phyloP scores from a whole-genome alignment of 2,329 filamentous ascomycete species.

The Aureobasidium uvarum region DNA sequence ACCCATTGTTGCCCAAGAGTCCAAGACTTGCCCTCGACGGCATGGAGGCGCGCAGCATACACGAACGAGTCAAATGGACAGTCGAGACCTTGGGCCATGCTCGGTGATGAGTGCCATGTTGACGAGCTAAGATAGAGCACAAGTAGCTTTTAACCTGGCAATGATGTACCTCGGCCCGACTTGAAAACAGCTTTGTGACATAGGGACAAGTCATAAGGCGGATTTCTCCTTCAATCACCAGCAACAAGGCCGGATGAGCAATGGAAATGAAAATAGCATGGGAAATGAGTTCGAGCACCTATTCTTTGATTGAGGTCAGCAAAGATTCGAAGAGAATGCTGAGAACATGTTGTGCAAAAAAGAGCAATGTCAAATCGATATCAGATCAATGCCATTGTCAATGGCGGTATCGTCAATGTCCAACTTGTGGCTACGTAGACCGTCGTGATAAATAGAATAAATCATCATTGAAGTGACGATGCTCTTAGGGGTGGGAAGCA shows the following conservation, averaged over 20 bases:
- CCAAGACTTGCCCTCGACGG: neutral
- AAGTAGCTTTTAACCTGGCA: no score
- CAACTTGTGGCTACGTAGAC: constrained; percentile 43
- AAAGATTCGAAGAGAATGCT: neutral
- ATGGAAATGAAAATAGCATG: neutral
- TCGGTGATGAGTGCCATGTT: neutral
- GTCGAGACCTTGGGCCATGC: no score
- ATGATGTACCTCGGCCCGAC: no score
- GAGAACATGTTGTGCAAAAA: neutral
- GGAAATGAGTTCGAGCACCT: neutral
- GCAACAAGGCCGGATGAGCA: neutral
- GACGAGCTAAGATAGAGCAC: no score
- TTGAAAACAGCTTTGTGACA: no score
- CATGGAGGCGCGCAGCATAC: neutral
- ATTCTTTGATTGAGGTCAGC: neutral
- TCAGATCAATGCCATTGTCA: constrained; percentile 37
- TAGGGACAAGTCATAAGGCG: neutral
- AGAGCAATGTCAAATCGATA: constrained; percentile 15
- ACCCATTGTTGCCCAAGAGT: neutral
- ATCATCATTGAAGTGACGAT: constrained; percentile 37
- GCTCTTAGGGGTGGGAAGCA: neutral
- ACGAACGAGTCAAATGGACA: neutral
- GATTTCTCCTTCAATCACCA: constrained; percentile 9
- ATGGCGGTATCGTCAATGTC: constrained; percentile 43
- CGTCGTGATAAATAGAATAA: constrained; percentile 42